These are phyloP conservation scores for Diaporthe caulivora DNA, from an alignment of 2,329 filamentous ascomycete species.

Conservation along the genomic window DNA sequence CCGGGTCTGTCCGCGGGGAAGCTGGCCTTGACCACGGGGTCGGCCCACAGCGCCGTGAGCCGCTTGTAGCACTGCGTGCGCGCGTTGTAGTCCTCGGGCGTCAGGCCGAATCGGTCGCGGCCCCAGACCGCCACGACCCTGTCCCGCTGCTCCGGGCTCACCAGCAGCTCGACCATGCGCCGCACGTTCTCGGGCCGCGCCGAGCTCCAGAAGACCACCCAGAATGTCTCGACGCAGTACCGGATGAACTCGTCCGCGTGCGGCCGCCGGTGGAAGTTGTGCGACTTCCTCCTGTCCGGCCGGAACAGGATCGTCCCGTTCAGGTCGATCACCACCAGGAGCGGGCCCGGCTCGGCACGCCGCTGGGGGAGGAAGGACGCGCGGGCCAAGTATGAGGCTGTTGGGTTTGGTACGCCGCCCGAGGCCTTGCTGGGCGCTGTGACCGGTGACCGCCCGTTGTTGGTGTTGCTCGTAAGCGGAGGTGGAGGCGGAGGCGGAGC, in stretches of 20 bases:
- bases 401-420: conserved; percentile 72
- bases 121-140: conserved; percentile 80
- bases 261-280: conserved; percentile 74
- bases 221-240: conserved; percentile 80
- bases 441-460: conserved; percentile 42
- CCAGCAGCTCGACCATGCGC: conserved; percentile 74
- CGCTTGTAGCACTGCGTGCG: conserved; percentile 93
- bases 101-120: conserved; percentile 81
- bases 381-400: conserved; percentile 69
- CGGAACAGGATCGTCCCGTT: conserved; percentile 91
- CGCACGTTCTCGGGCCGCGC: conserved; percentile 80
- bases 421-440: conserved; percentile 55
- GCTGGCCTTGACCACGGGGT: conserved; percentile 56
- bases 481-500: not conserved
- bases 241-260: conserved; percentile 76
- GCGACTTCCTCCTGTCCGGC: conserved; percentile 62
- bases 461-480: not conserved
- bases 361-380: conserved; percentile 58
- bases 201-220: conserved; percentile 92
- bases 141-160: conserved; percentile 65
- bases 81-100: conserved; percentile 70
- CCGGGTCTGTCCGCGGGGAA: conserved; percentile 55
- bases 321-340: conserved; percentile 90
- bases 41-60: conserved; percentile 78
- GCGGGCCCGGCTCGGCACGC: conserved; percentile 64